Base-by-base conservation (phyloP, 1,284 basidiomycete genomes). In the Malassezia pachydermatis region DNA sequence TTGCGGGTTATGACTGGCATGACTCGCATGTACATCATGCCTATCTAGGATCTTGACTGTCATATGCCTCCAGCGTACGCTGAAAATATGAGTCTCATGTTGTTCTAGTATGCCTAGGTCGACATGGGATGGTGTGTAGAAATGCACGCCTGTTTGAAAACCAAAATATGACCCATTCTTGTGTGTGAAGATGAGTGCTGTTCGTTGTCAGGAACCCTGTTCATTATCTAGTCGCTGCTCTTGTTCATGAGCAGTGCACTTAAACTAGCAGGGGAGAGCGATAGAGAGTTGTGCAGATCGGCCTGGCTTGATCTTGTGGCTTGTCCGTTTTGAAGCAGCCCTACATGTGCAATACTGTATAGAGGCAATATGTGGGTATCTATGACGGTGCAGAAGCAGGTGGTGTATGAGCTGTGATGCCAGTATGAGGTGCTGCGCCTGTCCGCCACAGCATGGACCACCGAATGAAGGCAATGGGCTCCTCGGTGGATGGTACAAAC, bases 271-370 rank as follows among this genome's bases (percentile, higher is more conserved):
- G 62, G 60, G 54, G 36, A 62, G 20, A 63, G 42, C 33, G 33
- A 54, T 27, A 16, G 14, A 19, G 25, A 44, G 25, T 54, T 55
- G 59, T 60, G 62, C 62, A 64, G 62, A 64, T 64, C 62, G 60
- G 45, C 51, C 53, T 48, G 34, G n/a, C 50, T 40, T 39, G 45
- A 36, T 27, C 10, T 41, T 49, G 51, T 54, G 41, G 57, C 49
- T 38, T 39, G 37, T 20, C 54, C 58, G 60, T 64, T 64, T 62
- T 64, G 60, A 64, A 64, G 60, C 56, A 44, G 49, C 54, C 55
- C 34, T 51, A 62, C 62, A 64, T 54, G 28, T 19, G 6, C n/a
- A 30, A n/a, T 9, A 9, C n/a, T 30, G 41, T 32, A 32, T 17
- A 19, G 17, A 43, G 29, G 19, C 29, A 19, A 23, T 39, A 27